phyloP scores from a whole-genome alignment of 2,329 filamentous ascomycete genomes.

The Didymella arachidicola region DNA sequence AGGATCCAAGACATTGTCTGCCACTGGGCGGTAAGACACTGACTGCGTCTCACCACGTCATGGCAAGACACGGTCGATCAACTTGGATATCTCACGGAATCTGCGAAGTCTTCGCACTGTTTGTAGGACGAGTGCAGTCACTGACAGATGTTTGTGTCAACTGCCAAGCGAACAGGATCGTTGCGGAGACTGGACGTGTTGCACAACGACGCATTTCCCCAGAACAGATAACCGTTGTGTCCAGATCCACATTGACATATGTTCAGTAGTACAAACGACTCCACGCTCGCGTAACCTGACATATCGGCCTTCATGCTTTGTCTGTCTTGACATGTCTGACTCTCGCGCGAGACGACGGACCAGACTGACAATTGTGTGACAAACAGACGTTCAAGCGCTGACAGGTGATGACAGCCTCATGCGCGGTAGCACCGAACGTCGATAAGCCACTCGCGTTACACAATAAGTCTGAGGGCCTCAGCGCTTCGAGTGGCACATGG shows the following conservation, averaged over 20 bases:
- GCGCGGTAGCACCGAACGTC: neutral
- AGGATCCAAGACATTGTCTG: conserved; percentile 1
- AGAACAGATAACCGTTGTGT: neutral
- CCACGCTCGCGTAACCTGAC: conserved; percentile 8
- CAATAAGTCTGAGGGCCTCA: conserved; percentile 4
- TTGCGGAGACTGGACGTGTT: neutral
- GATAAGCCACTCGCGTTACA: conserved; percentile 7
- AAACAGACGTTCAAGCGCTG: conserved; percentile 3
- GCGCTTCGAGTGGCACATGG: conserved; percentile 11
- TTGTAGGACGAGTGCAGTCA: neutral
- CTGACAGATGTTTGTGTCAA: neutral
- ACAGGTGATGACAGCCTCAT: conserved; percentile 10
- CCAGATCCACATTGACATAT: conserved; percentile 5
- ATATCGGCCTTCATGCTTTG: neutral
- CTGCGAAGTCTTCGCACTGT: neutral
- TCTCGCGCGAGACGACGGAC: neutral
- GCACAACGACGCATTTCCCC: neutral
- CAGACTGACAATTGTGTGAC: neutral
- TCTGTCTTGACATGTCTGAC: conserved; percentile 3
- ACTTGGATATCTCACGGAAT: neutral
- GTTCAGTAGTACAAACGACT: conserved; percentile 12
- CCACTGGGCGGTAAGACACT: neutral
- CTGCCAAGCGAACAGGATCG: conserved; percentile 8
- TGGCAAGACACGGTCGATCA: neutral
- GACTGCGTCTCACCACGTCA: conserved; percentile 1